Evolutionary conservation across 768 basidiomycete genomes (phyloP).

Genomic region (Collybia nuda): DNA sequence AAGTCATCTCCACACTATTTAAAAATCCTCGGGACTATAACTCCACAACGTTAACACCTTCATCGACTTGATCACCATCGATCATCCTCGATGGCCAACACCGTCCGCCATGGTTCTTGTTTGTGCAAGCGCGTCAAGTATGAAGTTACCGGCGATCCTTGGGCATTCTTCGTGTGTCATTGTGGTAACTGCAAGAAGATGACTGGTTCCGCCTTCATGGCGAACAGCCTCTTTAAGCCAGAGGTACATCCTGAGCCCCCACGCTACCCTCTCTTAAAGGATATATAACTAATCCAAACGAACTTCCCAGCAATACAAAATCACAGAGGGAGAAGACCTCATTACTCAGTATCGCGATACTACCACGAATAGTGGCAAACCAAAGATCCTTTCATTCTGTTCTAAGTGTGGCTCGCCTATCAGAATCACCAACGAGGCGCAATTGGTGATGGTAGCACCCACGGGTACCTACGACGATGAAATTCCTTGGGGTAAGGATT

Average conservation of each 20-base stretch:
- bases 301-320: not conserved
- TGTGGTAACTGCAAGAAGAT: not conserved
- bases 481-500: not conserved
- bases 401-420: conserved; percentile 1
- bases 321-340: not conserved
- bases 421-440: not conserved
- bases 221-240: not conserved
- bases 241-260: not conserved
- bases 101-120: not conserved
- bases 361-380: not conserved
- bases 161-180: not conserved
- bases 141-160: not conserved
- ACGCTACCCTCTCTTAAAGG: too few relatives aligned
- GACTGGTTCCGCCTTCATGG: not conserved
- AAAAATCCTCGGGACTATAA: too few relatives aligned
- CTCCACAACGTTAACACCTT: too few relatives aligned
- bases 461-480: not conserved
- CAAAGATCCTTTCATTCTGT: conserved; percentile 1
- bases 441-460: not conserved
- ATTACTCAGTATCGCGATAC: not conserved
- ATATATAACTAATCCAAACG: too few relatives aligned
- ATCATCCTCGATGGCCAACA: too few relatives aligned
- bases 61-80: too few relatives aligned
- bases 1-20: too few relatives aligned
- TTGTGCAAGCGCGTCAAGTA: not conserved